Evolutionary conservation across 129 eudicot genomes (phyloP), one percentile per base, ranked within the genome.

Genomic region (Centella asiatica): DNA sequence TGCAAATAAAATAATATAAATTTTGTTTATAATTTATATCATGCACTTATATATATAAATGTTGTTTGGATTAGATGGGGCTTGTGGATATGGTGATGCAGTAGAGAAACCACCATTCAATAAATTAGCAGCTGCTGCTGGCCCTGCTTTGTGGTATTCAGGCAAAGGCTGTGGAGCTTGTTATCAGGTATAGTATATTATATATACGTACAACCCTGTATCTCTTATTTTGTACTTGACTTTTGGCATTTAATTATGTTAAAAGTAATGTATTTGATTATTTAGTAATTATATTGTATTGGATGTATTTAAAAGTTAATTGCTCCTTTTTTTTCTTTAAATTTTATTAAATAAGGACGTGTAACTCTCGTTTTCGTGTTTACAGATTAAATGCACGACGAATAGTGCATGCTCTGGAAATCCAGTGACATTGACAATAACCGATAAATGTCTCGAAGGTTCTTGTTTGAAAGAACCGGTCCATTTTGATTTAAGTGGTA

Each of bases 161-260:
- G 84, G 85, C 60, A 54, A 66, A 39, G 80, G 66, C n/a, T 83
- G 89, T 26, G 89, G 89, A 28, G 68, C 76, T 66, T 83, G 89
- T 68, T 83, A 83, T 59, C 75, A 81, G 78, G 87, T 81, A 40
- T 40, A 1, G 1, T 1, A 40, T 1, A 9, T 5, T 1, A 40
- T 9, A 9, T 2, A 8, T 40, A 14, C 10, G 10, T 3, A 1
- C 44, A 39, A 6, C 36, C 4, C 6, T 32, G 36, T 2, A 32
- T 32, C 4, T 3, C 3, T 32, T 6, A 3, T 2, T 2, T 32
- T 6, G 36, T 32, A 3, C 3, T 3, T 32, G 3, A 6, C 6
- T 6, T 34, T 34, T 6, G 8, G 8, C 5, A 34, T 34, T 34
- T 34, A 10, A 2, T 3, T 6, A 32, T 2, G 6, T 32, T 2